Conservation (phyloP, 352 stramenopile species). For the Globisporangium emineosum region DNA sequence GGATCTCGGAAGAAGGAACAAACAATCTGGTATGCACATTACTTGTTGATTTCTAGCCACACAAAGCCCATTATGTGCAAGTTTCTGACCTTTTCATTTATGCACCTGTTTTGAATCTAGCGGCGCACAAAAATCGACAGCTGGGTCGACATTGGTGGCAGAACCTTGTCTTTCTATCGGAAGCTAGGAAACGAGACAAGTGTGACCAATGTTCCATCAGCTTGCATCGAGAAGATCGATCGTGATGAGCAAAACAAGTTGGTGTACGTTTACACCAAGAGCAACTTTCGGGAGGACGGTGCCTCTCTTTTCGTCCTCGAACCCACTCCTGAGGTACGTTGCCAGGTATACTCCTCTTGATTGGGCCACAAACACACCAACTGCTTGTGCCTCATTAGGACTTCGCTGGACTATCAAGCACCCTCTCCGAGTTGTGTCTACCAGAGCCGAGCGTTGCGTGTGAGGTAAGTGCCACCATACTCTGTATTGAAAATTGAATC, state of each 20-base stretch:
- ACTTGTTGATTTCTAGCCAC: not conserved
- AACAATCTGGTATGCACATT: conserved; percentile 21
- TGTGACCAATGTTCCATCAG: conserved; percentile 55
- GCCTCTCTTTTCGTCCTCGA: conserved; percentile 19
- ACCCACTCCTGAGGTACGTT: conserved; percentile 6
- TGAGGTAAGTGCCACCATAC: not conserved
- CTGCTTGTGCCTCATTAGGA: not conserved
- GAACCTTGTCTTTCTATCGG: conserved; percentile 50
- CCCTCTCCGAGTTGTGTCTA: not conserved
- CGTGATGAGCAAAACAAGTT: conserved; percentile 26
- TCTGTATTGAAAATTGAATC: not conserved
- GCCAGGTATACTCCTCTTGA: no score
- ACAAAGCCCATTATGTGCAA: not conserved
- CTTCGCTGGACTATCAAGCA: not conserved
- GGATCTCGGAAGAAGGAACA: conserved; percentile 22
- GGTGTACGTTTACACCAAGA: conserved; percentile 22
- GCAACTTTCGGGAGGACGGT: conserved; percentile 7
- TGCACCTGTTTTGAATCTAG: conserved; percentile 16
- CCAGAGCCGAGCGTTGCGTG: not conserved
- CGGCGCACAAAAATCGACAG: conserved; percentile 38
- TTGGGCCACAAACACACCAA: not conserved
- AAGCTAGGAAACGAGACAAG: conserved; percentile 32
- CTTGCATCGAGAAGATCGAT: conserved; percentile 38
- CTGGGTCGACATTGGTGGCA: conserved; percentile 51
- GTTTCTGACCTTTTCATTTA: not conserved